Conservation (phyloP, 129 eudicot genomes). For the Flaveria brownii region DNA sequence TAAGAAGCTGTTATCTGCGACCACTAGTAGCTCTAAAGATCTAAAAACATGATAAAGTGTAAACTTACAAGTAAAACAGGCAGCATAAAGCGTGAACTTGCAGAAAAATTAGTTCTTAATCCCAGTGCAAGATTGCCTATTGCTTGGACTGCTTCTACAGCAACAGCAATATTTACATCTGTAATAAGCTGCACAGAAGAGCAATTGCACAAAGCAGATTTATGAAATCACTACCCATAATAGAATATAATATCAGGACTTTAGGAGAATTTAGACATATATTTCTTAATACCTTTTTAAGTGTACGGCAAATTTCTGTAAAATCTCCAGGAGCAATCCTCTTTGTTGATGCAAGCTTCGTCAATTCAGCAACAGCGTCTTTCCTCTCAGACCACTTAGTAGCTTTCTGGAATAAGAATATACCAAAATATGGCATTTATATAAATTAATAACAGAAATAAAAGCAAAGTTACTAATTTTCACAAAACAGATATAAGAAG, state of each 20-base stretch:
- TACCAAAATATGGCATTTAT: background rate
- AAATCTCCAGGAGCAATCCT: constrained; percentile 98
- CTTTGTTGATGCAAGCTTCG: constrained; percentile 96
- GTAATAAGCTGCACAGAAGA: constrained; percentile 75
- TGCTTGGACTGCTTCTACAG: constrained; percentile 97
- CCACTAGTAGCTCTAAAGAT: background rate
- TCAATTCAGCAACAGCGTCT: constrained; percentile 93
- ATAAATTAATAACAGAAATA: constrained; percentile 6
- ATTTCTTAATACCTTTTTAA: constrained; percentile 67
- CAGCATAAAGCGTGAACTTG: constrained; percentile 74
- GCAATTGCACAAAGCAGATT: constrained; percentile 20
- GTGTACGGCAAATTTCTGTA: constrained; percentile 83
- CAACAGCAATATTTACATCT: constrained; percentile 97
- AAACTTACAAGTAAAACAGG: constrained; percentile 85
- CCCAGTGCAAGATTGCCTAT: constrained; percentile 94
- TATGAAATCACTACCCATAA: background rate
- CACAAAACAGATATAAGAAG: constrained; percentile 17
- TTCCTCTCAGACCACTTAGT: constrained; percentile 97
- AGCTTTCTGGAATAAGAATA: constrained; percentile 71
- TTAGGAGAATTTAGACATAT: background rate
- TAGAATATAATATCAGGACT: background rate
- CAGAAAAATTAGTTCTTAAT: constrained; percentile 77
- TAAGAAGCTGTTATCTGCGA: constrained; percentile 9
- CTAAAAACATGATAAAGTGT: constrained; percentile 8
- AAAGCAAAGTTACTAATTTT: background rate